Evolutionary conservation across 2,329 filamentous ascomycete genomes (phyloP).

Genomic region (Sporothrix protearum): DNA sequence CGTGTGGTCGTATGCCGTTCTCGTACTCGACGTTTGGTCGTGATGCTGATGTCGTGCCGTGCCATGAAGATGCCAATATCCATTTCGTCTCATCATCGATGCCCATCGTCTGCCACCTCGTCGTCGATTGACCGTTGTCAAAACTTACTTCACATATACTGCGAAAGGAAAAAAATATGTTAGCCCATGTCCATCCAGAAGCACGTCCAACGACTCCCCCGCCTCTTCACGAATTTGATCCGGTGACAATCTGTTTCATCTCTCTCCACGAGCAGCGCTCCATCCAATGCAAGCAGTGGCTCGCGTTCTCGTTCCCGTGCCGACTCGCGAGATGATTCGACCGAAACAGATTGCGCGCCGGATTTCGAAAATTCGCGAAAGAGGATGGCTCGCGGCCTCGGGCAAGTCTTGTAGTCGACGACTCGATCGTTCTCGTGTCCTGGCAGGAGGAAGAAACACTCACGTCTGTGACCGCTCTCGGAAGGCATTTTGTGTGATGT

Average conservation of each 20-base stretch:
- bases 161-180: conserved; percentile 13
- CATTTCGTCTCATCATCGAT: conserved; percentile 15
- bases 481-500: conserved; percentile 69
- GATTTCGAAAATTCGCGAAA: neutral
- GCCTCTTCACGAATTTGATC: neutral
- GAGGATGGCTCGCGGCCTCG: neutral
- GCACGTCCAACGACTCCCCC: neutral
- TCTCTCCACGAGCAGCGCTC: neutral
- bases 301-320: neutral
- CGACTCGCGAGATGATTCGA: neutral
- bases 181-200: conserved; percentile 9
- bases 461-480: conserved; percentile 83
- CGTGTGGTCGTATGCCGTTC: neutral
- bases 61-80: neutral
- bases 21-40: neutral
- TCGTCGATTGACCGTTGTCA: neutral
- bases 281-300: neutral
- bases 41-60: neutral
- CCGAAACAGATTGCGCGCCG: conserved; percentile 4
- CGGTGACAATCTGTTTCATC: neutral
- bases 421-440: neutral
- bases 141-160: conserved; percentile 89
- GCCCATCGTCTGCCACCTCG: neutral
- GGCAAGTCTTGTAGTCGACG: neutral
- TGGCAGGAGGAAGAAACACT: conserved; percentile 45